phyloP scores from a whole-genome alignment of 1,284 basidiomycete species.

The Microbotryomycetes sp. region DNA sequence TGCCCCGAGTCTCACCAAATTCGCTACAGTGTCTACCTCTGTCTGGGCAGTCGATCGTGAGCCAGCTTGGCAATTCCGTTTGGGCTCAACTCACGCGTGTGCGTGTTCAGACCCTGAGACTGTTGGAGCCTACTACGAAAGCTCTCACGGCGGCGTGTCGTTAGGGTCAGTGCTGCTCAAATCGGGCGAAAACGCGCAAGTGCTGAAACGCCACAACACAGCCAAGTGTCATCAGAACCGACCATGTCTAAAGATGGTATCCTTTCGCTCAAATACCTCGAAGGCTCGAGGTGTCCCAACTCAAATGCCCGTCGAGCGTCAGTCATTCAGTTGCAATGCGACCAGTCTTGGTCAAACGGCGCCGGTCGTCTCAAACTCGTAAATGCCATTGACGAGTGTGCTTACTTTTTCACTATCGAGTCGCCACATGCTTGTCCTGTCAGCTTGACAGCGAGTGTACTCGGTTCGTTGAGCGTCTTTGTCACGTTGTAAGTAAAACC shows the following conservation, averaged over 20 bases:
- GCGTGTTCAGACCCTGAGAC: conserved; percentile 41
- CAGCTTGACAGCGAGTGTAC: conserved; percentile 53
- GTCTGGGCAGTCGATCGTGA: neutral
- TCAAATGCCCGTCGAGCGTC: conserved; percentile 50
- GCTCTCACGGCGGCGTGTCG: conserved; percentile 58
- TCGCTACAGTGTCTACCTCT: too few species aligned
- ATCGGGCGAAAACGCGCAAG: neutral
- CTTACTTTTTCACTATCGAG: conserved; percentile 21
- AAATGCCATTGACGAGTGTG: conserved; percentile 5
- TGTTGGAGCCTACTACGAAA: conserved; percentile 57
- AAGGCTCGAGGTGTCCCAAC: conserved; percentile 55
- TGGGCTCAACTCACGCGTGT: too few species aligned
- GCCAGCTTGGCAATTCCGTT: neutral
- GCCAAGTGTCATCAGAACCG: neutral
- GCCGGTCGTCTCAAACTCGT: conserved; percentile 50
- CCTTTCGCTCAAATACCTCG: conserved; percentile 49
- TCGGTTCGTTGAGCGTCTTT: conserved; percentile 51
- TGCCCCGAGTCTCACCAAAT: too few species aligned
- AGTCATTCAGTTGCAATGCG: conserved; percentile 54
- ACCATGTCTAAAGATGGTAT: conserved; percentile 39
- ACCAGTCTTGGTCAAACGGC: conserved; percentile 67
- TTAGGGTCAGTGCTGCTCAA: conserved; percentile 47
- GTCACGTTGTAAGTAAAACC: conserved; percentile 11
- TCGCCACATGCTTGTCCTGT: conserved; percentile 15
- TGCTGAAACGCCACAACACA: neutral